Base-by-base conservation (phyloP, 768 basidiomycete species). In the Rhizopogon rudus region DNA sequence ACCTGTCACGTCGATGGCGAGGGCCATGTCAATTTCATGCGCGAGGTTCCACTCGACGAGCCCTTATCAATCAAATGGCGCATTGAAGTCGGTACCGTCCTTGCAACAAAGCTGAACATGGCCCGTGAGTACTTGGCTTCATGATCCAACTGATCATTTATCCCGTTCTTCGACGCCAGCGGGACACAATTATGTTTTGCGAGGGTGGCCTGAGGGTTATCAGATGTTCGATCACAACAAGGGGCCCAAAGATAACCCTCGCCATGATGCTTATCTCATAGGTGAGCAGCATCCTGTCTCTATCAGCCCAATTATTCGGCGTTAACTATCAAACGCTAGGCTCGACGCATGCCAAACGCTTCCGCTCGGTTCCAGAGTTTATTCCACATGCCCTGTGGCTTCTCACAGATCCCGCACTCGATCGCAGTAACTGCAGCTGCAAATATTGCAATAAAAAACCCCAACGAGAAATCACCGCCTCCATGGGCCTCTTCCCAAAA, bases 301-400 rank as follows among this genome's bases (percentile, higher is more conserved):
- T 14, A 16, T 44, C 14, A 54, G 2, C 29, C 37, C 39, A 25
- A 10, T 49, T 16, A 22, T 5, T 10, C 4, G 14, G 33, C 5
- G 14, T 16, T 37, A 25, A 49, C 20, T 20, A 37, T 37, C 35
- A 25, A 25, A 31, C 49, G 56, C 22, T 54, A 76, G 69, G 71
- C 71, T 84, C 84, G 2, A 54, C 61, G 31, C 55, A 70, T 48
- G 70, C 76, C 40, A 72, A 71, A 31, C 79, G 73, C 53, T 93
- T 92, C 68, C 87, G 92, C 42, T 92, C 91, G 12, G 74, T 84
- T n/a, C 86, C 87, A 46, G 92, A 94, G 65, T 91, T 93, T 66
- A 80, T 87, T 45, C 90, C 91, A 4, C 92, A 94, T 62, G 88
- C 88, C 2, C 74, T 84, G 55, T 93, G 91, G 91, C 79, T 93